phyloP scores from a whole-genome alignment of 2,329 filamentous ascomycete genomes.

The Lasiodiplodia sp. region DNA sequence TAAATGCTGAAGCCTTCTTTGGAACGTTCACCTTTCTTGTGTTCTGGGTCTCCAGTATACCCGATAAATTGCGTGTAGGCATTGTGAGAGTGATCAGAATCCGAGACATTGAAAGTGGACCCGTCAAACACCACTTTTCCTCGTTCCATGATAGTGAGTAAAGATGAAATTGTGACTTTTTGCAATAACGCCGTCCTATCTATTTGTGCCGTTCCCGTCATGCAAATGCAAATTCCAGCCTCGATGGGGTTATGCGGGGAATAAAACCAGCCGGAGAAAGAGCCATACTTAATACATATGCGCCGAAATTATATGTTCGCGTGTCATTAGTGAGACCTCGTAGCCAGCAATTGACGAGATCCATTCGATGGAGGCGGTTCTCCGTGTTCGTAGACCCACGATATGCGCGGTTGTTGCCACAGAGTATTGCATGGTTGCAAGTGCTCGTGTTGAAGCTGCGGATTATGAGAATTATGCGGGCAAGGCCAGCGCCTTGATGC shows the following conservation, averaged over 20 bases:
- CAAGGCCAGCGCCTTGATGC: conserved; percentile 62
- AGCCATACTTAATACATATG: conserved; percentile 21
- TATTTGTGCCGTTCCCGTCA: conserved; percentile 13
- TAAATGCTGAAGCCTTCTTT: no score
- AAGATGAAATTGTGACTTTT: background rate
- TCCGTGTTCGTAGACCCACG: background rate
- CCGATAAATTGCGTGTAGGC: background rate
- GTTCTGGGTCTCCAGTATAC: no score
- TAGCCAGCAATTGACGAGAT: background rate
- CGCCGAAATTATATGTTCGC: conserved; percentile 11
- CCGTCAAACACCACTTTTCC: background rate
- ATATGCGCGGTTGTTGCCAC: background rate
- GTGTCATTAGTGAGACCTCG: background rate
- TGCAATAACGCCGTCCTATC: conserved; percentile 19
- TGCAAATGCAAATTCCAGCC: conserved; percentile 19
- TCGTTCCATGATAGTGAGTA: background rate
- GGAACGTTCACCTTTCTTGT: no score
- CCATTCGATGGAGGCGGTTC: background rate
- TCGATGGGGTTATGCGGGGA: background rate
- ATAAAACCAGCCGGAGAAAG: conserved; percentile 4
- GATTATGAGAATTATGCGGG: background rate
- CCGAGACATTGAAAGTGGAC: background rate
- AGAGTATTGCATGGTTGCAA: background rate
- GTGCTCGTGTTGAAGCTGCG: background rate
- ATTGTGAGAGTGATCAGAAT: background rate